Conservation (phyloP, 2,329 filamentous ascomycete species). For the Penicillium sp. region DNA sequence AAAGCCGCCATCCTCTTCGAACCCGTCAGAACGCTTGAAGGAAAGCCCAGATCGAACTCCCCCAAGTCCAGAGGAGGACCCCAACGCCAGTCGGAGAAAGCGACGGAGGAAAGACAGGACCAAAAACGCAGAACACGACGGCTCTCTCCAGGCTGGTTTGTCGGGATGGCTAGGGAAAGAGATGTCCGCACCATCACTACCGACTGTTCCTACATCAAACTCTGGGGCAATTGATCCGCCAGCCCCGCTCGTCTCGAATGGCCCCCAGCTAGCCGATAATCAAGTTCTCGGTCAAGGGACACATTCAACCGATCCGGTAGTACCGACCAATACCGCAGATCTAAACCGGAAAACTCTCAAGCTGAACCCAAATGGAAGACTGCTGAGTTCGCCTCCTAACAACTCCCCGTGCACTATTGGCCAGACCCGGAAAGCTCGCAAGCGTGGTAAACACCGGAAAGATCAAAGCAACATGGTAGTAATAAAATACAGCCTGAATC, state of each 20-base stretch:
- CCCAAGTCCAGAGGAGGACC: slow-evolving; percentile 28
- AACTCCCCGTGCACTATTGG: slow-evolving; percentile 22
- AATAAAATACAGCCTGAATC: slow-evolving; percentile 60
- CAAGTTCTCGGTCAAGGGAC: not conserved
- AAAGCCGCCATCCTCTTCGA: not conserved
- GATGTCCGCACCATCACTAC: not conserved
- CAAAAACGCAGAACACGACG: slow-evolving; percentile 8
- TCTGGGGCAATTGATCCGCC: not conserved
- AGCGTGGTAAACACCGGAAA: slow-evolving; percentile 36
- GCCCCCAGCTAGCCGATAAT: not conserved
- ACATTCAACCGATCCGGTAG: not conserved
- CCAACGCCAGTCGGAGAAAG: slow-evolving; percentile 36
- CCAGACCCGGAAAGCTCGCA: slow-evolving; percentile 21
- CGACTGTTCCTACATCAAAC: not conserved
- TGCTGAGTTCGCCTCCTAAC: slow-evolving; percentile 39
- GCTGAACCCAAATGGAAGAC: slow-evolving; percentile 45
- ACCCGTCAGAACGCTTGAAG: not conserved
- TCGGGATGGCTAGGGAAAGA: slow-evolving; percentile 18
- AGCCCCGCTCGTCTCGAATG: not conserved
- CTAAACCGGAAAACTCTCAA: slow-evolving; percentile 50
- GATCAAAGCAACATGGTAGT: slow-evolving; percentile 46
- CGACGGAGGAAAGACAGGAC: slow-evolving; percentile 32
- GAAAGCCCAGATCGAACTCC: not conserved
- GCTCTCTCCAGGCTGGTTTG: slow-evolving; percentile 7
- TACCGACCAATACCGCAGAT: slow-evolving; percentile 40